phyloP scores from a whole-genome alignment of 2,329 filamentous ascomycete genomes.

The Trichocomaceae sp. region DNA sequence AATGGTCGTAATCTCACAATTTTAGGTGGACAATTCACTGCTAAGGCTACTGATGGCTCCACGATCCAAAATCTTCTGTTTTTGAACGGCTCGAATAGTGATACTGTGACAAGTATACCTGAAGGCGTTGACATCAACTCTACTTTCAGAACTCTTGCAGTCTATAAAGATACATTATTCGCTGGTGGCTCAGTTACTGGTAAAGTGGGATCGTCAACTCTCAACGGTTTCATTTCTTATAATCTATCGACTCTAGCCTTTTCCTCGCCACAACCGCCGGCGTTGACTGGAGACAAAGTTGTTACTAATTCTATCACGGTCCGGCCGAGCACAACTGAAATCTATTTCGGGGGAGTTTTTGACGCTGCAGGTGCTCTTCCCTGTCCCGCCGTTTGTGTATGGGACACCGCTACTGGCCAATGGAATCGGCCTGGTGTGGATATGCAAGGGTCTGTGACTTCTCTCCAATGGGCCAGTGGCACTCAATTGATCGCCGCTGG shows the following conservation, averaged over 20 bases:
- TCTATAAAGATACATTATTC: conserved; percentile 63
- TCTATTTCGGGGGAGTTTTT: conserved; percentile 85
- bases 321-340: conserved; percentile 61
- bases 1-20: conserved; percentile 73
- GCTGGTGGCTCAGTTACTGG: conserved; percentile 77
- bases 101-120: conserved; percentile 62
- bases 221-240: conserved; percentile 74
- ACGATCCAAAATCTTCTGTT: conserved; percentile 73
- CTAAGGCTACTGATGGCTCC: conserved; percentile 61
- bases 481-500: conserved; percentile 71
- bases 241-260: conserved; percentile 62
- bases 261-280: conserved; percentile 62
- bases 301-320: conserved; percentile 70
- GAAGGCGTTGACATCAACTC: conserved; percentile 61
- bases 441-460: conserved; percentile 62
- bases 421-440: conserved; percentile 75
- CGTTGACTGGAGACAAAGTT: conserved; percentile 59
- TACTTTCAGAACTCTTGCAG: conserved; percentile 64
- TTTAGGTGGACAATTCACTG: conserved; percentile 78
- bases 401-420: conserved; percentile 61
- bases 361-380: conserved; percentile 72
- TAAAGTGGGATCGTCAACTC: conserved; percentile 50
- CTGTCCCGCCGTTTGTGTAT: conserved; percentile 77
- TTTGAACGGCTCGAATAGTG: conserved; percentile 65
- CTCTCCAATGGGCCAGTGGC: conserved; percentile 69